Evolutionary conservation across 352 stramenopile species (phyloP).

Genomic region (Phytopythium boreale): DNA sequence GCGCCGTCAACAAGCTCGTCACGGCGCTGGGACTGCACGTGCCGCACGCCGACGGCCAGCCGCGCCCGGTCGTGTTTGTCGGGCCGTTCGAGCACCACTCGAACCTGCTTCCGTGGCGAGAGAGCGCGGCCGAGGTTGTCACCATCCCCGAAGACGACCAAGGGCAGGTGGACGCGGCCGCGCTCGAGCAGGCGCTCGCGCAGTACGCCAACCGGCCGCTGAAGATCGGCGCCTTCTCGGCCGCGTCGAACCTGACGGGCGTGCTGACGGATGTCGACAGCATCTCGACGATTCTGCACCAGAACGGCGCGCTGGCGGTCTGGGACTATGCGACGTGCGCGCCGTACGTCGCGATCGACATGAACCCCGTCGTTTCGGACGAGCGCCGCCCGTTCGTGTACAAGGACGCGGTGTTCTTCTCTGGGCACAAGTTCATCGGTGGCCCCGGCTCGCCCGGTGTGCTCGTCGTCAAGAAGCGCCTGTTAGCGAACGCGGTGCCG

Average conservation of each 20-base stretch:
- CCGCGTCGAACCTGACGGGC: constrained; percentile 95
- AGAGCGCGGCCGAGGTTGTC: constrained; percentile 86
- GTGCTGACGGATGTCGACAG: constrained; percentile 86
- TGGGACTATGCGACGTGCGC: constrained; percentile 97
- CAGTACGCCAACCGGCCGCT: constrained; percentile 50
- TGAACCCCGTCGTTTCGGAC: constrained; percentile 83
- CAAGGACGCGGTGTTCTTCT: constrained; percentile 96
- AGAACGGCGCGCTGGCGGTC: constrained; percentile 89
- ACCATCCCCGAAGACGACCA: constrained; percentile 54
- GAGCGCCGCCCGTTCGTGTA: constrained; percentile 15
- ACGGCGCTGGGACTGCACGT: constrained; percentile 52
- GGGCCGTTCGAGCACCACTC: constrained; percentile 97
- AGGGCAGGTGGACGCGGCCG: constrained; percentile 51
- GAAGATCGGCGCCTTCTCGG: constrained; percentile 90
- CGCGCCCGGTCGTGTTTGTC: constrained; percentile 83
- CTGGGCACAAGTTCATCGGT: constrained; percentile 96
- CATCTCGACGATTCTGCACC: constrained; percentile 89
- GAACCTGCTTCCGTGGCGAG: constrained; percentile 96
- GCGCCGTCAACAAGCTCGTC: constrained; percentile 81
- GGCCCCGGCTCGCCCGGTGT: constrained; percentile 92
- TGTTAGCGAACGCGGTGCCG: constrained; percentile 54
- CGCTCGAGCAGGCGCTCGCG: constrained; percentile 46
- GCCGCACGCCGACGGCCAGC: constrained; percentile 11
- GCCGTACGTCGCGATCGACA: constrained; percentile 93
- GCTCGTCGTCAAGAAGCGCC: constrained; percentile 93